Conservation (phyloP, 306 rosid genomes). For the Cyamopsis tetragonoloba region DNA sequence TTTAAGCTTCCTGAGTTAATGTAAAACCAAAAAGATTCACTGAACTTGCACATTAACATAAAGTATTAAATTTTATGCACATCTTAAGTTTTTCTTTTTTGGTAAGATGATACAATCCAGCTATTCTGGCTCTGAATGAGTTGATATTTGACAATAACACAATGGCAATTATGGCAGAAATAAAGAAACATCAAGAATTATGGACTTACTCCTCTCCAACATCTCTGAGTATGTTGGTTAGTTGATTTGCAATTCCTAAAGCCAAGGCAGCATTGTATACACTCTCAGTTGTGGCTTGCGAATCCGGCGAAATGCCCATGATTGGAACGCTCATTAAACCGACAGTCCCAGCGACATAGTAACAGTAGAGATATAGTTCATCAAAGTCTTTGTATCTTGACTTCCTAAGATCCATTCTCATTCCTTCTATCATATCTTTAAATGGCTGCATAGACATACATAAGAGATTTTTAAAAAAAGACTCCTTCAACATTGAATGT, state of each 20-base stretch:
- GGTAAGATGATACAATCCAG: not conserved
- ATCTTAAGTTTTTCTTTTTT: not conserved
- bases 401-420: slow-evolving; percentile 53
- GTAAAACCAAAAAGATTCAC: not conserved
- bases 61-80: not conserved
- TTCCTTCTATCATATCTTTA: slow-evolving; percentile 58
- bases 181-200: not conserved
- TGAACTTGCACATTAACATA: not conserved
- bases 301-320: slow-evolving; percentile 52
- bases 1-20: not conserved
- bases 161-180: not conserved
- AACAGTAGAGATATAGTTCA: slow-evolving; percentile 57
- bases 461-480: not conserved
- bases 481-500: not conserved
- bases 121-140: not conserved
- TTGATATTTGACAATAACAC: not conserved
- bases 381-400: slow-evolving; percentile 52
- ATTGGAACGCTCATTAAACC: slow-evolving; percentile 61
- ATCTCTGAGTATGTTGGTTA: slow-evolving; percentile 60
- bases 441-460: slow-evolving; percentile 42
- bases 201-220: slow-evolving; percentile 61
- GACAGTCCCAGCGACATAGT: slow-evolving; percentile 62
- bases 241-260: slow-evolving; percentile 59
- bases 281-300: slow-evolving; percentile 47
- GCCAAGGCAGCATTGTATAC: slow-evolving; percentile 60